Conservation (phyloP, 1,284 basidiomycete genomes). For the Rhizoctonia solani region DNA sequence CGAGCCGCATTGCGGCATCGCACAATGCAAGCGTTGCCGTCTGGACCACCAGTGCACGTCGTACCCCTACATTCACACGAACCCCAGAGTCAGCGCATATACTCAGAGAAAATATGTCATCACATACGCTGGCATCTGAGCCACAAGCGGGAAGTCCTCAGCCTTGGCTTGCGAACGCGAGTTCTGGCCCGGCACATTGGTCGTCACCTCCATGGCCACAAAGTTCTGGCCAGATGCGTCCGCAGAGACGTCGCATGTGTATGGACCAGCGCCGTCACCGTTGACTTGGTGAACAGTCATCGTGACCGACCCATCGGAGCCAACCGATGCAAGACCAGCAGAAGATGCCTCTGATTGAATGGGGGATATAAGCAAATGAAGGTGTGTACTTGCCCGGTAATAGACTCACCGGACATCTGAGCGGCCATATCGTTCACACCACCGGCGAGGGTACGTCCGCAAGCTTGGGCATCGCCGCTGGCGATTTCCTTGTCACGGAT, state of each 20-base stretch:
- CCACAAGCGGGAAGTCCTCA: constrained; percentile 40
- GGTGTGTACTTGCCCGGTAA: neutral
- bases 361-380: neutral
- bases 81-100: neutral
- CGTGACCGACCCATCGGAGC: neutral
- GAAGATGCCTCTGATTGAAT: constrained; percentile 24
- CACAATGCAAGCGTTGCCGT: constrained; percentile 42
- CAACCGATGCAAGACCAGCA: constrained; percentile 12
- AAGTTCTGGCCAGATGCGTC: too few species aligned
- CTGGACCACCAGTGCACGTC: constrained; percentile 41
- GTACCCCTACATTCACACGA: constrained; percentile 32
- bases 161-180: constrained; percentile 40
- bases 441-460: constrained; percentile 40
- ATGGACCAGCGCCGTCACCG: constrained; percentile 23
- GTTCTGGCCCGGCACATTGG: constrained; percentile 41
- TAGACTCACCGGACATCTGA: constrained; percentile 37
- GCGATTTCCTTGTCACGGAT: neutral
- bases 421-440: constrained; percentile 41
- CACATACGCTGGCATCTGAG: constrained; percentile 39
- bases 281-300: constrained; percentile 26
- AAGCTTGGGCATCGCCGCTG: neutral
- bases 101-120: constrained; percentile 34
- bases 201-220: constrained; percentile 40
- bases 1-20: constrained; percentile 41
- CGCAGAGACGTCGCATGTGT: constrained; percentile 30